phyloP scores from a whole-genome alignment of 2,329 filamentous ascomycete species.

The Fusarium penzigii region DNA sequence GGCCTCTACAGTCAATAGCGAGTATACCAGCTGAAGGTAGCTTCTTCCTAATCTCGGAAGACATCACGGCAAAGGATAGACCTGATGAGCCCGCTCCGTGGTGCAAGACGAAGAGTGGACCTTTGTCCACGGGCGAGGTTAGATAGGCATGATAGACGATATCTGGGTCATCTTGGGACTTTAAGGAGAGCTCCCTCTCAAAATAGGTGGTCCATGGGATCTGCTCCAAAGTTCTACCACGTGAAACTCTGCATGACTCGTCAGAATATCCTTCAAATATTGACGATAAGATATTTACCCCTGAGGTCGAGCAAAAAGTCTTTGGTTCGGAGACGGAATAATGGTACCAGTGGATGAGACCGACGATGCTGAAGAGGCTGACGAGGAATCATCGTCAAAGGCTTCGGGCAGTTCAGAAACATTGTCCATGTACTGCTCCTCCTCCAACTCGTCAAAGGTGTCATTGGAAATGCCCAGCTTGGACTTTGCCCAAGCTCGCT shows the following conservation, averaged over 20 bases:
- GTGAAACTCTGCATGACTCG: constrained; percentile 41
- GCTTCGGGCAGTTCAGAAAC: constrained; percentile 47
- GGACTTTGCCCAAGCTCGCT: constrained; percentile 75
- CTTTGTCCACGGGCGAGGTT: constrained; percentile 72
- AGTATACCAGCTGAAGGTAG: constrained; percentile 82
- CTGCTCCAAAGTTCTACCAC: constrained; percentile 60
- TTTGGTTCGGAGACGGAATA: constrained; percentile 72
- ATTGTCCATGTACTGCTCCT: constrained; percentile 51
- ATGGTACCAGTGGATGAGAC: constrained; percentile 92
- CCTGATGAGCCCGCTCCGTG: constrained; percentile 94
- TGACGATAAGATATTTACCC: constrained; percentile 47
- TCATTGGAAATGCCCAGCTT: constrained; percentile 63
- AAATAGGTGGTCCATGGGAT: constrained; percentile 91
- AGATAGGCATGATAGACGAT: constrained; percentile 84
- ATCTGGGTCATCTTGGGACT: constrained; percentile 43
- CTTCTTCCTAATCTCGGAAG: constrained; percentile 72
- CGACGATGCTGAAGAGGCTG: constrained; percentile 76
- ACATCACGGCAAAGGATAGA: constrained; percentile 84
- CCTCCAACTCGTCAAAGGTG: constrained; percentile 53
- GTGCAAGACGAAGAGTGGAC: constrained; percentile 88
- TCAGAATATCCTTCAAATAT: constrained; percentile 24
- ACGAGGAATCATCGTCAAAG: constrained; percentile 66
- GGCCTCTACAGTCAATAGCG: constrained; percentile 81
- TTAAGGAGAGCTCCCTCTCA: constrained; percentile 79
- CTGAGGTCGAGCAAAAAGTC: constrained; percentile 70